Percentiles rank a stretch among this genome's conserved stretches.
phyloP scores from a whole-genome alignment of 2,329 filamentous ascomycete species.

The Plectosphaerella sp. region DNA sequence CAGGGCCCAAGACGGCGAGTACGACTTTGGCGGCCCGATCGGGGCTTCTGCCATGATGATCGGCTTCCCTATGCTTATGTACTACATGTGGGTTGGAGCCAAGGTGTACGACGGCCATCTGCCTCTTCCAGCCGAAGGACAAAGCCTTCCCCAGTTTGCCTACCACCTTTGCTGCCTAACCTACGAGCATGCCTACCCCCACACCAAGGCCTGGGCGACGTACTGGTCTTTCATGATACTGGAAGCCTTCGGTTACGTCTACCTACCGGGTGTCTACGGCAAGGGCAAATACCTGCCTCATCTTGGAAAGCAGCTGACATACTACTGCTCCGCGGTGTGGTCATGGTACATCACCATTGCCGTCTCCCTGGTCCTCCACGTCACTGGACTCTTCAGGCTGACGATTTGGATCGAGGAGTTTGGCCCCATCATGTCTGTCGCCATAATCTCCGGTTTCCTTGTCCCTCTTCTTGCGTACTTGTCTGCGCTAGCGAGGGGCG shows the following conservation, averaged over 20 bases:
- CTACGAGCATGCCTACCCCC: slow-evolving; percentile 82
- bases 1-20: slow-evolving; percentile 48
- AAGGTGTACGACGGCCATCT: slow-evolving; percentile 78
- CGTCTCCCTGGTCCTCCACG: slow-evolving; percentile 68
- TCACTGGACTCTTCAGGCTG: slow-evolving; percentile 78
- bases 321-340: slow-evolving; percentile 88
- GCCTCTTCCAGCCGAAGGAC: slow-evolving; percentile 55
- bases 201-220: slow-evolving; percentile 77
- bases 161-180: slow-evolving; percentile 61
- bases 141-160: slow-evolving; percentile 63
- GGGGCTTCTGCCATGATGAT: slow-evolving; percentile 79
- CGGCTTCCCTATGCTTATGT: slow-evolving; percentile 83
- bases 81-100: slow-evolving; percentile 91
- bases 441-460: slow-evolving; percentile 86
- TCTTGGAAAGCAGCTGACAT: slow-evolving; percentile 78
- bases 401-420: slow-evolving; percentile 95
- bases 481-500: slow-evolving; percentile 75
- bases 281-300: slow-evolving; percentile 86
- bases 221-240: slow-evolving; percentile 94
- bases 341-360: slow-evolving; percentile 85
- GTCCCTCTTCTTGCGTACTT: slow-evolving; percentile 82
- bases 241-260: slow-evolving; percentile 77
- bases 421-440: slow-evolving; percentile 85
- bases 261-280: slow-evolving; percentile 80
- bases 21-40: slow-evolving; percentile 77